These are phyloP conservation scores for Saitozyma podzolica DNA, from an alignment of 768 basidiomycete genomes.

Conservation along the genomic window DNA sequence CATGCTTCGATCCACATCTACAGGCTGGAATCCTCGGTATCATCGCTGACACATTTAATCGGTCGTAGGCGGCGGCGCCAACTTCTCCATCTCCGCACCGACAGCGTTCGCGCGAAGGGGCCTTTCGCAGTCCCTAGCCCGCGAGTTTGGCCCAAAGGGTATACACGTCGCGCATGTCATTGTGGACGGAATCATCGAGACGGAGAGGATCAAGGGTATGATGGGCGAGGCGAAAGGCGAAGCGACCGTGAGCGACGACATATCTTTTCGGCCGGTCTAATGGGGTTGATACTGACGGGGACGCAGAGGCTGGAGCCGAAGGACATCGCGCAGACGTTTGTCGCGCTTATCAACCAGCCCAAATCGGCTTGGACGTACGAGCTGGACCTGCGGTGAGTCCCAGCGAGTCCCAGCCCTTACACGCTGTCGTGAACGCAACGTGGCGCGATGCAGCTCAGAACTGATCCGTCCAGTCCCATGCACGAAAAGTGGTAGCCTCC, in stretches of 20 bases:
- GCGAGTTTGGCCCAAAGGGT: conserved; percentile 49
- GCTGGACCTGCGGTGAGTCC: conserved; percentile 41
- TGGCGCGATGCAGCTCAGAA: background rate
- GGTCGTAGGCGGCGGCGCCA: conserved; percentile 15
- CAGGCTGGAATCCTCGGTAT: too few relatives aligned
- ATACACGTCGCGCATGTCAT: conserved; percentile 51
- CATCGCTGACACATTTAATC: too few relatives aligned
- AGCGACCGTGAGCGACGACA: conserved; percentile 12
- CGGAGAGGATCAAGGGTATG: conserved; percentile 20
- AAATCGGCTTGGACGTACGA: conserved; percentile 47
- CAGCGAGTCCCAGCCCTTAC: background rate
- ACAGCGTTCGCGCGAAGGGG: conserved; percentile 40
- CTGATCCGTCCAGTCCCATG: background rate
- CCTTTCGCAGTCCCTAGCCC: conserved; percentile 42
- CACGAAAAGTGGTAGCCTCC: conserved; percentile 8
- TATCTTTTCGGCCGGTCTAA: background rate
- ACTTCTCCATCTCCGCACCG: conserved; percentile 33
- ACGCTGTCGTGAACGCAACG: too few relatives aligned
- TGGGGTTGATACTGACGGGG: conserved; percentile 3
- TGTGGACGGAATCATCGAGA: conserved; percentile 42
- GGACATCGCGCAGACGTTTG: conserved; percentile 39
- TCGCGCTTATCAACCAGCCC: conserved; percentile 35
- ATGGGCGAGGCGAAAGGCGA: conserved; percentile 30
- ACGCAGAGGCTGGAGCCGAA: conserved; percentile 32
- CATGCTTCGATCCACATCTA: too few relatives aligned